Evolutionary conservation across 2,329 filamentous ascomycete species (phyloP).

Genomic region (Colletotrichum tofieldiae): DNA sequence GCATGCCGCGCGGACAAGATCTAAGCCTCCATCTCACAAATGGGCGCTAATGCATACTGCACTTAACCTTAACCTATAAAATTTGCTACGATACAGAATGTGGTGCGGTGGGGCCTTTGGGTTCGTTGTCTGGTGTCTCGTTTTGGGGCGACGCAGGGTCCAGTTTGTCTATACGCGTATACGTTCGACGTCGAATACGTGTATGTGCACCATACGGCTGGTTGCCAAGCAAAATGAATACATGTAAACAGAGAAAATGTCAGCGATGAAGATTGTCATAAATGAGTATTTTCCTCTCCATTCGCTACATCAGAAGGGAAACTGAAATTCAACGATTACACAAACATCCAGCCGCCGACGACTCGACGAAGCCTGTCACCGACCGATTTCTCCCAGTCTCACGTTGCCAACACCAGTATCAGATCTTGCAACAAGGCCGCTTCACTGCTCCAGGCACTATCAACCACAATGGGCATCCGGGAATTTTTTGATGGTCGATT

Average conservation of each 20-base stretch:
- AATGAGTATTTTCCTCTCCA: neutral
- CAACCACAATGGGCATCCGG: slow-evolving; percentile 25
- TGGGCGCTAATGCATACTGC: neutral
- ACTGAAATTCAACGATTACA: neutral
- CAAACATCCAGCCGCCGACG: neutral
- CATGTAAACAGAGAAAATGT: slow-evolving; percentile 7
- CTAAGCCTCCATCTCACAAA: neutral
- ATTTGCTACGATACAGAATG: neutral
- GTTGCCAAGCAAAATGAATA: neutral
- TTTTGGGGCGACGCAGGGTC: slow-evolving; percentile 1
- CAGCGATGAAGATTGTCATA: neutral
- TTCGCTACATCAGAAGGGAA: neutral
- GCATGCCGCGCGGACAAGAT: slow-evolving; percentile 8
- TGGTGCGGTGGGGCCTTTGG: neutral
- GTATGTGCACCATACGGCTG: neutral
- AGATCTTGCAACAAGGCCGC: neutral
- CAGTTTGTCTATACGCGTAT: slow-evolving; percentile 6
- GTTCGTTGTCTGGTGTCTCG: neutral
- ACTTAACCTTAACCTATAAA: neutral
- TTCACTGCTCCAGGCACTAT: neutral
- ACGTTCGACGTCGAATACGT: neutral
- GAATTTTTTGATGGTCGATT: slow-evolving; percentile 23
- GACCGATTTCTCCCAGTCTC: neutral
- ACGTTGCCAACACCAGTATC: neutral
- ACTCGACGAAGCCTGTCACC: neutral